These are phyloP conservation scores for Sideroxylon spinosum DNA, from an alignment of 179 eudicot genomes.

Conservation along the genomic window DNA sequence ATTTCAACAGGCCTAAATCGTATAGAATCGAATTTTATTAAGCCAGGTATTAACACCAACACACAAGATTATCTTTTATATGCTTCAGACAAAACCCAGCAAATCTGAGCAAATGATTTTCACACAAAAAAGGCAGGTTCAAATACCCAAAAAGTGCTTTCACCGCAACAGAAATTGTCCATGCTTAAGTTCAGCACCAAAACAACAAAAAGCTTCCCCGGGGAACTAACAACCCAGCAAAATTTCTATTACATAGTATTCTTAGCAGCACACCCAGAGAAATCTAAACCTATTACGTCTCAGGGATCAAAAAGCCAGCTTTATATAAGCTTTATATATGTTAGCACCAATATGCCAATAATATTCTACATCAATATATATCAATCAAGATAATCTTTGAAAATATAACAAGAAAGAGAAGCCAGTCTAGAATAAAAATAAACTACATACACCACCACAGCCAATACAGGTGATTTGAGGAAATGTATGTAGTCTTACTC, in stretches of 20 bases:
- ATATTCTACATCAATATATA: background rate
- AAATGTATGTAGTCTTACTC: no score
- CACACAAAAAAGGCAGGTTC: background rate
- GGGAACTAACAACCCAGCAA: background rate
- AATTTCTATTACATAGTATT: background rate
- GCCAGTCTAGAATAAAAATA: background rate
- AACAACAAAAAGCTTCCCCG: background rate
- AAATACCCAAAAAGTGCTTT: background rate
- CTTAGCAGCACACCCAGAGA: background rate
- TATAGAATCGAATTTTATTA: background rate
- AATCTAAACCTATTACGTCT: background rate
- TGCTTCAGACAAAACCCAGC: background rate
- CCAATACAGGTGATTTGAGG: no score
- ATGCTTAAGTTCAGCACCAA: background rate
- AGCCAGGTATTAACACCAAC: background rate
- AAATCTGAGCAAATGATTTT: background rate
- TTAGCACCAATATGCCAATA: slow-evolving; percentile 5
- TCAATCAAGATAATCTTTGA: background rate
- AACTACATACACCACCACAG: no score
- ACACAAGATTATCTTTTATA: background rate
- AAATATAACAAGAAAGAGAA: background rate
- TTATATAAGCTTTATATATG: background rate
- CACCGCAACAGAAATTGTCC: background rate
- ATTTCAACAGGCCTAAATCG: background rate
- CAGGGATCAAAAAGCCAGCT: background rate